Evolutionary conservation across 2,329 filamentous ascomycete species (phyloP).

Genomic region (Aspergillus glaucus): DNA sequence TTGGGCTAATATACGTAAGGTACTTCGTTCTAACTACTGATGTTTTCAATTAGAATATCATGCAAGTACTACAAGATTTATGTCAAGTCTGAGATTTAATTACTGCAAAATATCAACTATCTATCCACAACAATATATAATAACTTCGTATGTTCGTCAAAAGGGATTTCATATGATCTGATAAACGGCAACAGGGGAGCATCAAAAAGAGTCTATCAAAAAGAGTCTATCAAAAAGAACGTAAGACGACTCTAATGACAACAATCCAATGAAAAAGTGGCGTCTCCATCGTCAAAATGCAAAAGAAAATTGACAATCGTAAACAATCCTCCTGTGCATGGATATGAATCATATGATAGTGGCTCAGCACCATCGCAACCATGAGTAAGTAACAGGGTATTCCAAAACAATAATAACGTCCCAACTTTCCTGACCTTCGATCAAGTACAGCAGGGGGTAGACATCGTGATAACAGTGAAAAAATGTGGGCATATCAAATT

Average conservation of each 20-base stretch:
- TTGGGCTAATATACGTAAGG: too few species aligned
- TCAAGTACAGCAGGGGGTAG: too few species aligned
- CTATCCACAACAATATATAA: conserved; percentile 1
- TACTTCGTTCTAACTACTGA: too few species aligned
- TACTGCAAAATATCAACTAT: not conserved
- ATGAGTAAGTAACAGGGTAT: conserved; percentile 11
- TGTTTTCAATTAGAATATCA: too few species aligned
- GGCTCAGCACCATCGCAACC: conserved; percentile 5
- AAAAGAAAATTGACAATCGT: not conserved
- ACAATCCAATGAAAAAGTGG: not conserved
- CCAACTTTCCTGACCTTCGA: not conserved
- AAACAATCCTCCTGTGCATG: not conserved
- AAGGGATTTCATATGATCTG: conserved; percentile 10
- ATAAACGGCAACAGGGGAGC: not conserved
- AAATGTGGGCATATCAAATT: not conserved
- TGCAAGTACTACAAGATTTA: too few species aligned
- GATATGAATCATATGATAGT: not conserved
- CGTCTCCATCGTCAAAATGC: not conserved
- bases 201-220: not conserved
- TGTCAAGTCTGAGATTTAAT: not conserved
- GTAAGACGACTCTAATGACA: not conserved
- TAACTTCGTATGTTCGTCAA: conserved; percentile 15
- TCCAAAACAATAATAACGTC: conserved; percentile 10
- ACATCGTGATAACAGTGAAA: not conserved
- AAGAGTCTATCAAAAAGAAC: not conserved